Evolutionary conservation across 176 grass and related monocot genomes (phyloP), one percentile per base, ranked within the genome.

Genomic region (Phragmites australis): DNA sequence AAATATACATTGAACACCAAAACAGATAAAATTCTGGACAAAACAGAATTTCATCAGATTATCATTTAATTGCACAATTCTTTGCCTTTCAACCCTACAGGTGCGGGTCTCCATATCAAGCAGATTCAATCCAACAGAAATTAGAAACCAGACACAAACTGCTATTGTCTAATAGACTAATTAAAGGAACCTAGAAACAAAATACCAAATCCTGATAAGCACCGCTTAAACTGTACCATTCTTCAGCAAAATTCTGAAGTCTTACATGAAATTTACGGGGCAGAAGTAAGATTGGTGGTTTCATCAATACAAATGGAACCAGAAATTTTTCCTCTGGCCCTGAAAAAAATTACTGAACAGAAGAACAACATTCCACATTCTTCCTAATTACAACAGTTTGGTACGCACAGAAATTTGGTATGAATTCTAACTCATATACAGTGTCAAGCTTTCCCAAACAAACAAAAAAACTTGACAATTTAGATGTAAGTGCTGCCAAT

Each of bases 101-200:
- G 26, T 63, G 76, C 5, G 17, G 27, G 8, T 13, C 42, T 58
- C 40, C 21, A 48, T 80, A 40, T 53, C 37, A 42, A 44, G 39
- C 18, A 56, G 64, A 64, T 44, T 14, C 31, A 63, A 61, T 22
- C 48, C 22, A 68, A 65, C 10, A 54, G 0, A 65, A 29, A 65
- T 45, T 66, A 0, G 6, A 82, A 83, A 78, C 23, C 23, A 60
- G 15, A 78, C 8, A 49, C 14, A 70, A 47, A 77, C 50, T 40
- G 51, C 53, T 50, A 58, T 25, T 22, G 2, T 30, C 5, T 22
- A 62, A 31, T 47, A 29, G 39, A 3, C 41, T 46, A 55, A 73
- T 2, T 74, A 4, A 10, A 31, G 23, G 18, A 25, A 67, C 18
- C 23, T 15, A 83, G 8, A 55, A 55, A 72, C 71, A 66, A 53